phyloP scores from a whole-genome alignment of 305 asterid genomes.

The Fraxinus nigra region DNA sequence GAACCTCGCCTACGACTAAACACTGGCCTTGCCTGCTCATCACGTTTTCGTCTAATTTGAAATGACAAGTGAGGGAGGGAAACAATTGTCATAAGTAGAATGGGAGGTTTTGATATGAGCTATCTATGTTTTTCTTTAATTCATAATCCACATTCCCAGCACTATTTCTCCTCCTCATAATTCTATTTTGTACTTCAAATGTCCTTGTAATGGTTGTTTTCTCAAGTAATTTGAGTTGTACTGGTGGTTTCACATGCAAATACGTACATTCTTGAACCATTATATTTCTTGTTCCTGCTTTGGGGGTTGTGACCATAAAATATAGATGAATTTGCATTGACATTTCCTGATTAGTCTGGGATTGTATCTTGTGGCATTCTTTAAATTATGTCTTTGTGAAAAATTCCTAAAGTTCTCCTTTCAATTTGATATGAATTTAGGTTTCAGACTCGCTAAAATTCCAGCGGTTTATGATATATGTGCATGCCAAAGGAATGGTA shows the following conservation, averaged over 20 bases:
- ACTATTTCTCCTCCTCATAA: not conserved
- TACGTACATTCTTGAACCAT: not conserved
- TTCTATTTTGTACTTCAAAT: not conserved
- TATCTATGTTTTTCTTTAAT: not conserved
- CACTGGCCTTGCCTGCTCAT: not conserved
- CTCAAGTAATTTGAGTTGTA: not conserved
- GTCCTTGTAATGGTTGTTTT: not conserved
- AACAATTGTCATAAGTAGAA: not conserved
- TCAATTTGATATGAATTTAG: slow-evolving; percentile 36
- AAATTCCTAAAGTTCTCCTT: slow-evolving; percentile 1
- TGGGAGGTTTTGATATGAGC: not conserved
- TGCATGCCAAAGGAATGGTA: slow-evolving; percentile 95
- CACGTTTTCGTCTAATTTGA: not conserved
- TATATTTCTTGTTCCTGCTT: not conserved
- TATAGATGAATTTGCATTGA: not conserved
- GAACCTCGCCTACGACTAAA: not conserved
- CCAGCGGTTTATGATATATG: slow-evolving; percentile 89
- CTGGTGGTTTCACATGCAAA: not conserved
- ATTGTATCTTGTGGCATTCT: not conserved
- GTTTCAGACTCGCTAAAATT: slow-evolving; percentile 66
- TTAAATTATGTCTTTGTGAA: not conserved
- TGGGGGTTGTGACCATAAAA: not conserved
- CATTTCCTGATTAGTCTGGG: not conserved
- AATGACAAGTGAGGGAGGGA: not conserved
- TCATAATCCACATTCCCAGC: not conserved